Base-by-base conservation (phyloP, 306 rosid species). In the Luffa aegyptiaca region DNA sequence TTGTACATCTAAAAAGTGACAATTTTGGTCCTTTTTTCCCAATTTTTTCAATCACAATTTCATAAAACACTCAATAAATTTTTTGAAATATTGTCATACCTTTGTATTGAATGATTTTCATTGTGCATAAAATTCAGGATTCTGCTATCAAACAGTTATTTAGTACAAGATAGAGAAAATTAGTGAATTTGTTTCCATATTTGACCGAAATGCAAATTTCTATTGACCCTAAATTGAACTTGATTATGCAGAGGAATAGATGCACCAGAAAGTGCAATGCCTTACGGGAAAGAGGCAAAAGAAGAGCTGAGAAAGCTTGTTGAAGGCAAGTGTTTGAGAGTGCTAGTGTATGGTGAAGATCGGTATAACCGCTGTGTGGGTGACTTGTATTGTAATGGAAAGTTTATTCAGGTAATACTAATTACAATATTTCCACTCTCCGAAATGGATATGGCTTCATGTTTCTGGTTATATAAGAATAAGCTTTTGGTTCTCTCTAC, bases 241-340 rank as follows among this genome's bases (percentile, higher is more conserved):
- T 46, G 21, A 48, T 26, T 5, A 46, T 72, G 58, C 58, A 95
- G 99, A 87, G 99, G 97, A 76, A 91, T 95, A 66, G 97, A 95
- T 84, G 92, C 99, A 11, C 99, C 99, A 37, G 96, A 95, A 83
- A 81, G 92, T 57, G 2, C 55, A 78, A 95, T 95, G 98, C 94
- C 97, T 10, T 95, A 86, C 3, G 97, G 98, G 71, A 39, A 89
- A 80, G 96, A 95, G 81, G 97, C 98, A 21, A 93, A 86, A 85
- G 72, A 14, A 17, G 99, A 89, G 77, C 85, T 95, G 18, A 78
- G 78, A 18, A 88, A 89, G 84, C 86, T 91, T 72, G 82, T 93
- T 64, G 87, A 88, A 73, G 92, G 96, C 0, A 93, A 91, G 82
- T 65, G 97, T 81, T 81, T 93, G 88, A 88, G 97, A 86, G 88